Conservation (phyloP, 495 filamentous ascomycete species). For the Tuber aestivum region DNA sequence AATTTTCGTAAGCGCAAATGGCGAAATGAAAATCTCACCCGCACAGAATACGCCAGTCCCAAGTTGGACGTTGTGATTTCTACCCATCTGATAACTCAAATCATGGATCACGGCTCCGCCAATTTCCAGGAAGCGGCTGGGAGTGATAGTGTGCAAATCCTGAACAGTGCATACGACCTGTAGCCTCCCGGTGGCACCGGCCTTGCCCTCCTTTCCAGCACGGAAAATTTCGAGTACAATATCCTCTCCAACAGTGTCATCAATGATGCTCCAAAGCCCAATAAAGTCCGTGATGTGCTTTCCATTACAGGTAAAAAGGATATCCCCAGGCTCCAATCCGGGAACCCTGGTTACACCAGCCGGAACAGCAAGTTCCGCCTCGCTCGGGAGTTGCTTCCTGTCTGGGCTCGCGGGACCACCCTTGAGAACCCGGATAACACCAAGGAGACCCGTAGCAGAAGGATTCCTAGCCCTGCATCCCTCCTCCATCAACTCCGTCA, state of each 20-base stretch:
- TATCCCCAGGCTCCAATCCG: constrained; percentile 42
- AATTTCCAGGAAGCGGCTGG: constrained; percentile 41
- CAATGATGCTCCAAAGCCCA: constrained; percentile 42
- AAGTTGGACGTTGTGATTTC: constrained; percentile 41
- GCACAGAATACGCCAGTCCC: constrained; percentile 42
- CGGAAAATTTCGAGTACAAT: constrained; percentile 39
- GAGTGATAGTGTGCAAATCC: constrained; percentile 41
- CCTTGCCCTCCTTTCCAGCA: constrained; percentile 33
- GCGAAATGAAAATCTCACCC: constrained; percentile 22
- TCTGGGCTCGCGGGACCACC: constrained; percentile 39
- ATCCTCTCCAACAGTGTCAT: constrained; percentile 40
- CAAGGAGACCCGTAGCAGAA: constrained; percentile 36
- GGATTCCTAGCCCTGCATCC: constrained; percentile 35
- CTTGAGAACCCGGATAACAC: constrained; percentile 38
- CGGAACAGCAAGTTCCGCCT: constrained; percentile 17
- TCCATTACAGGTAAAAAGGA: constrained; percentile 40
- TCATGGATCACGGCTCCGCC: constrained; percentile 43
- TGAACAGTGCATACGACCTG: constrained; percentile 38
- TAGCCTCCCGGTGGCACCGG: constrained; percentile 29
- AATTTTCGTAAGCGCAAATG: constrained; percentile 3
- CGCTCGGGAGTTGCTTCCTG: constrained; percentile 7
- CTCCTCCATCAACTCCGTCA: constrained; percentile 36
- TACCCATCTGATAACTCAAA: constrained; percentile 40
- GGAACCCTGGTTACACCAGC: constrained; percentile 34
- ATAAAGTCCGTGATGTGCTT: constrained; percentile 41